Conservation (phyloP, 768 basidiomycete genomes). For the Cyathus striatus region DNA sequence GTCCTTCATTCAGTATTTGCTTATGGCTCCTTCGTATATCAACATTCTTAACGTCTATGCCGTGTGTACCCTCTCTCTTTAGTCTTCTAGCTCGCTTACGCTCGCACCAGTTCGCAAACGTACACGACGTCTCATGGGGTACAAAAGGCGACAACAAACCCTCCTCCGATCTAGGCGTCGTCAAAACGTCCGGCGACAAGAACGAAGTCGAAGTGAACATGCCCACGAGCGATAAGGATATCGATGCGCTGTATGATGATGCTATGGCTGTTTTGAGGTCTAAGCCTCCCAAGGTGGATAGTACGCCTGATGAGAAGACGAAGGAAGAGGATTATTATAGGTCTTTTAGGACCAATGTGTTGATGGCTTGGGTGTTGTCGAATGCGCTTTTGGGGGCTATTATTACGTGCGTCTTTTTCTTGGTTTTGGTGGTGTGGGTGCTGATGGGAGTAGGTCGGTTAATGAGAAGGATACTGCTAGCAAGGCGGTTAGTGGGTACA, state of each 20-base stretch:
- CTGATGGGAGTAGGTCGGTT: no score
- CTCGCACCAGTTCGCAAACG: conserved; percentile 67
- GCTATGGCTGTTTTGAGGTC: conserved; percentile 77
- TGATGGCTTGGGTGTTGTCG: no score
- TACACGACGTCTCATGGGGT: conserved; percentile 93
- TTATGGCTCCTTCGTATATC: conserved; percentile 93
- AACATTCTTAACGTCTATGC: conserved; percentile 90
- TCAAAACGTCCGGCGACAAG: conserved; percentile 58
- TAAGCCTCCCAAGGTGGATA: conserved; percentile 71
- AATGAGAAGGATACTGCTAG: conserved; percentile 44
- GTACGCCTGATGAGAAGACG: conserved; percentile 55
- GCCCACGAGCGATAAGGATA: conserved; percentile 84
- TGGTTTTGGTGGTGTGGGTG: no score
- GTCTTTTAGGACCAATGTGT: conserved; percentile 88
- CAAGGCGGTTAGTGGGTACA: conserved; percentile 72
- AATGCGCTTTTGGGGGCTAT: no score
- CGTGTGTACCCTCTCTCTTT: conserved; percentile 26
- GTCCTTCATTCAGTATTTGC: conserved; percentile 86
- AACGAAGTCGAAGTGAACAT: conserved; percentile 85
- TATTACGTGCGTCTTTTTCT: conserved; percentile 58
- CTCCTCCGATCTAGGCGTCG: conserved; percentile 79
- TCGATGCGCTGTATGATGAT: conserved; percentile 87
- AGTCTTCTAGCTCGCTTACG: conserved; percentile 2
- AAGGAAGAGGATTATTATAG: conserved; percentile 85
- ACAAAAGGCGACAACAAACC: conserved; percentile 93